Base-by-base conservation (phyloP, 306 rosid species). In the Prunus armeniaca region DNA sequence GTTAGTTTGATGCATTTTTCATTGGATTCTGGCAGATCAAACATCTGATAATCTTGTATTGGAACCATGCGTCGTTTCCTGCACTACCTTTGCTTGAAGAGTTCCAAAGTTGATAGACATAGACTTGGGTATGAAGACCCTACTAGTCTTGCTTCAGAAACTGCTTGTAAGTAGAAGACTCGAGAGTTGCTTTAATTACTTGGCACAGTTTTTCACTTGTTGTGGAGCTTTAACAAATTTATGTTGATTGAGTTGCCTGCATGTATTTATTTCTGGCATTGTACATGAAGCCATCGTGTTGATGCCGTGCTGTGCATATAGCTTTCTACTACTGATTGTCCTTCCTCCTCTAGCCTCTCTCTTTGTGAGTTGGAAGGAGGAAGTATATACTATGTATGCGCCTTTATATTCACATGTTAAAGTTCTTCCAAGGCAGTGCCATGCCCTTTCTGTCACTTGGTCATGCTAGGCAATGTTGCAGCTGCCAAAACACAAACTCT, bases 141-240 rank as follows among this genome's bases (percentile, higher is more conserved):
- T 25, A 11, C 52, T 61, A 18, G 76, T 73, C 95, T 92, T 80
- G 94, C 93, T 71, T 87, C 85, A 0, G 90, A 92, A 79, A 89
- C 97, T 78, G 77, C 88, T 9, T 89, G 97, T 88, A 79, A 89
- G 97, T 75, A 27, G 28, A 27, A 65, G 38, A 24, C 12, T 65
- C 45, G 18, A 34, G 12, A 19, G 52, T 52, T 68, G 41, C 47
- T 32, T 47, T 7, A 28, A 18, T 67, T 80, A 30, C 24, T 71
- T 57, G 3, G 64, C 30, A 56, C 65, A 20, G 4, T 5, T 25
- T 12, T 38, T 32, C 17, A 60, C 41, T 12, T 27, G 20, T n/a
- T 25, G 19, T 45, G 58, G 52, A 68, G 43, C 24, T 11, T 43
- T 14, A 67, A 67, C 63, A 3, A 57, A 57, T 11, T 57, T 57